Percentiles rank a stretch among this genome's conserved stretches.
These are phyloP conservation scores for Penicillium palitans DNA, from an alignment of 2,329 filamentous ascomycete species.

Conservation along the genomic window DNA sequence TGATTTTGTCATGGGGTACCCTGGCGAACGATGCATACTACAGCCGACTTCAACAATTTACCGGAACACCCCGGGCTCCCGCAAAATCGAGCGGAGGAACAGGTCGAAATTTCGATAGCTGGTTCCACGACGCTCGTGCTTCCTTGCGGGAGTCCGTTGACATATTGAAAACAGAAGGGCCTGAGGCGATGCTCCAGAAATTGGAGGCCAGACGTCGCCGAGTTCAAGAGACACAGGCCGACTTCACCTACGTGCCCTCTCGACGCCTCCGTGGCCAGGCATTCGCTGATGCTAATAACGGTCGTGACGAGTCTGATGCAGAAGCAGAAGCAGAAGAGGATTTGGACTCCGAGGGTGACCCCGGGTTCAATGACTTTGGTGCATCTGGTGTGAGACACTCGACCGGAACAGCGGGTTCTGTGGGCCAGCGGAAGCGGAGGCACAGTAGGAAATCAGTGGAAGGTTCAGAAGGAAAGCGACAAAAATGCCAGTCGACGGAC, in stretches of 20 bases:
- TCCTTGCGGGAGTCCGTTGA: constrained; percentile 47
- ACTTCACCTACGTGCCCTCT: constrained; percentile 43
- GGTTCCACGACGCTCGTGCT: constrained; percentile 51
- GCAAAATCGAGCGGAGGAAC: constrained; percentile 41
- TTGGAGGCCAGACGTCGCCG: constrained; percentile 30
- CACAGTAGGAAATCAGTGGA: background rate
- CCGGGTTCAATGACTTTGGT: background rate
- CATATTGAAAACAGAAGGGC: constrained; percentile 34
- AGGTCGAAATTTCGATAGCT: constrained; percentile 54
- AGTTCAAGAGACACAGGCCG: constrained; percentile 38
- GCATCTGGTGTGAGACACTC: background rate
- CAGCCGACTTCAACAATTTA: constrained; percentile 50
- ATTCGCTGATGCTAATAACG: constrained; percentile 20
- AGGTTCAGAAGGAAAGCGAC: background rate
- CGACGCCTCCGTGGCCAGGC: constrained; percentile 32
- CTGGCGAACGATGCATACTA: constrained; percentile 53
- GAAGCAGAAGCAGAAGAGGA: background rate
- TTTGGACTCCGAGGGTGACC: background rate
- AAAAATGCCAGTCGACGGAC: background rate
- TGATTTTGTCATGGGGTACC: constrained; percentile 56
- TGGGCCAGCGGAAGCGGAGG: background rate
- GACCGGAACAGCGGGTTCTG: background rate
- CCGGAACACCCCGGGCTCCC: constrained; percentile 48
- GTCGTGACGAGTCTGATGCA: background rate
- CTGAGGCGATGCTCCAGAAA: constrained; percentile 34